Percentiles rank a stretch among this genome's conserved stretches.
Conservation (phyloP, 345 rosid genomes). For the Syzygium grande region DNA sequence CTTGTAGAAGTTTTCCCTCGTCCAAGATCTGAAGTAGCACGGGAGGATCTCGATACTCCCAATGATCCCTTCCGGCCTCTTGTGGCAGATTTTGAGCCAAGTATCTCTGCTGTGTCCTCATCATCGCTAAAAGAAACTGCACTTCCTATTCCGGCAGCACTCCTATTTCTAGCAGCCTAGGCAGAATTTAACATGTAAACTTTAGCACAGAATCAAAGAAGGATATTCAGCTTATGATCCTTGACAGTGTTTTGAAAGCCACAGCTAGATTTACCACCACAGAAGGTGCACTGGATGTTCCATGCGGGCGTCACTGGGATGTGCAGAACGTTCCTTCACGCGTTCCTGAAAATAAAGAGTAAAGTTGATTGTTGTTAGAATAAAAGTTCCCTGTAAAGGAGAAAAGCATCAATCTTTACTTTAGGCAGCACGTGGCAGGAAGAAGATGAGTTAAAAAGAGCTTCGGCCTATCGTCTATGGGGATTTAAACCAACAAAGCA, state of each 20-base stretch:
- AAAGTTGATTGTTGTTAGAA: background rate
- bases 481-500: background rate
- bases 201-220: background rate
- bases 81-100: conserved; percentile 35
- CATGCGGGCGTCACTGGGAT: conserved; percentile 43
- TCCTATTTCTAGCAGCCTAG: conserved; percentile 46
- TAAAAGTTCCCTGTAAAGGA: background rate
- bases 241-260: background rate
- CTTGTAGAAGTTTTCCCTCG: conserved; percentile 65
- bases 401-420: background rate
- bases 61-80: conserved; percentile 58
- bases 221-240: background rate
- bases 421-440: background rate
- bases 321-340: conserved; percentile 69
- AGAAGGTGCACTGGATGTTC: conserved; percentile 40
- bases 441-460: background rate
- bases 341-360: conserved; percentile 48
- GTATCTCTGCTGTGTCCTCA: conserved; percentile 56
- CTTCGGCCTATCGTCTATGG: background rate
- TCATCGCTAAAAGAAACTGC: conserved; percentile 85
- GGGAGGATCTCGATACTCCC: conserved; percentile 34
- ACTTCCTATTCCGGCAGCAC: conserved; percentile 39
- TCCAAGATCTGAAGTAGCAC: conserved; percentile 24
- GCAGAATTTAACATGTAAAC: background rate
- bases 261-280: conserved; percentile 37